These are phyloP conservation scores for Quercus agrifolia DNA, from an alignment of 306 rosid genomes.

Conservation along the genomic window DNA sequence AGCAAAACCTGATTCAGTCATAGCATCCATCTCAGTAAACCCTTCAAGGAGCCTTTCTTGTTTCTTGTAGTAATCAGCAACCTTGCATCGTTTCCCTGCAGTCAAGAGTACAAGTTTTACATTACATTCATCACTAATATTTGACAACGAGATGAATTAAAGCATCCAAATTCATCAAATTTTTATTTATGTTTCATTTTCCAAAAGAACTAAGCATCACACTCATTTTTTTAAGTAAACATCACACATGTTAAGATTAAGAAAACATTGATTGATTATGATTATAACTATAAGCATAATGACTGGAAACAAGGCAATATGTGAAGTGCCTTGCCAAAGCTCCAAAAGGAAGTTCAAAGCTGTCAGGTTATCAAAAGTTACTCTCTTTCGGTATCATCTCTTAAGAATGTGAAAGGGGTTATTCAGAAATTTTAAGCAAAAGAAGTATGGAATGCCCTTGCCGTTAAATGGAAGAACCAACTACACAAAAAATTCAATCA, in stretches of 20 bases:
- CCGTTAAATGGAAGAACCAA: neutral
- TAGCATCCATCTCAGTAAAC: slow-evolving; percentile 68
- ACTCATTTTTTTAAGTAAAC: too few relatives aligned
- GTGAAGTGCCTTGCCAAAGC: too few relatives aligned
- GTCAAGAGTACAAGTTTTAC: neutral
- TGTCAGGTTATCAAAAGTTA: neutral
- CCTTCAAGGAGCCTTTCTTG: slow-evolving; percentile 81
- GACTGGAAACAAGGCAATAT: too few relatives aligned
- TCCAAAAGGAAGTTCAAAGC: neutral
- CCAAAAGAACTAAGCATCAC: neutral
- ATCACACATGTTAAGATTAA: neutral
- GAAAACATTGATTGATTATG: neutral
- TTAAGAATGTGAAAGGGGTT: neutral
- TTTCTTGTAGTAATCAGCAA: slow-evolving; percentile 70
- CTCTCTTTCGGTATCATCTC: neutral
- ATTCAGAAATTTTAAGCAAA: neutral
- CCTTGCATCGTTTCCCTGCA: slow-evolving; percentile 51
- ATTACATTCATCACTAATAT: neutral
- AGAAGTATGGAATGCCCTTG: neutral
- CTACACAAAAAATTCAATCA: neutral
- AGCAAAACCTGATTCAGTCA: slow-evolving; percentile 48
- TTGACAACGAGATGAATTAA: neutral
- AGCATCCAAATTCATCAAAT: neutral
- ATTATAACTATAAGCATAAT: neutral
- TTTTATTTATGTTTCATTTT: neutral